Conservation (phyloP, 2,329 filamentous ascomycete species). For the Elsinoe necatrix region DNA sequence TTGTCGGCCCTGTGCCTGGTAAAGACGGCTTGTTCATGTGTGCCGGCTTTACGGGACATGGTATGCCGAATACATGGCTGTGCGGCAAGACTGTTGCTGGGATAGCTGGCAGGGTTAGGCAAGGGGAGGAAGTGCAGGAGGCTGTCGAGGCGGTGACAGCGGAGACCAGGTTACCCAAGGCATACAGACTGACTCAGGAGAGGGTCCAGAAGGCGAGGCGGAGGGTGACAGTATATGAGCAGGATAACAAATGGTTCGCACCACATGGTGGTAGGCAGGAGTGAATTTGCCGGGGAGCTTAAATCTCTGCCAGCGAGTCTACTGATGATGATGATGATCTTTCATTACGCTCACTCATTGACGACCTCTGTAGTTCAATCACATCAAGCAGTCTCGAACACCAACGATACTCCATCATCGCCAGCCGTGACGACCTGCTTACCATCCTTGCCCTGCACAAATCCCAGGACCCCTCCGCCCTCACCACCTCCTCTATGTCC, state of each 20-base stretch:
- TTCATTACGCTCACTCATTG: background rate
- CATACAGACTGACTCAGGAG: slow-evolving; percentile 24
- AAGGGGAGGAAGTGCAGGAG: slow-evolving; percentile 15
- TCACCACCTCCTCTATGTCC: slow-evolving; percentile 80
- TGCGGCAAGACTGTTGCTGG: slow-evolving; percentile 55
- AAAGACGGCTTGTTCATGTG: slow-evolving; percentile 29
- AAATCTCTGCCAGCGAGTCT: too few species aligned
- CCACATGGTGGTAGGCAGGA: background rate
- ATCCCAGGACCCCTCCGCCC: slow-evolving; percentile 80
- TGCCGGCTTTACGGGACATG: slow-evolving; percentile 50
- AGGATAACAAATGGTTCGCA: slow-evolving; percentile 14
- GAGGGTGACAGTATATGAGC: slow-evolving; percentile 22
- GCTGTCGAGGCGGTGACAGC: slow-evolving; percentile 18
- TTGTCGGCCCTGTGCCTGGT: slow-evolving; percentile 59
- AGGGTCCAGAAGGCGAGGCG: slow-evolving; percentile 23
- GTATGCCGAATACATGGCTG: slow-evolving; percentile 65
- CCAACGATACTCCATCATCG: slow-evolving; percentile 66
- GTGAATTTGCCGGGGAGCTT: background rate
- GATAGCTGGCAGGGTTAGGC: slow-evolving; percentile 43
- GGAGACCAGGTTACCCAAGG: slow-evolving; percentile 23
- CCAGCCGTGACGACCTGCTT: slow-evolving; percentile 78
- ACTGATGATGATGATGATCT: background rate
- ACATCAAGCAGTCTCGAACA: slow-evolving; percentile 46
- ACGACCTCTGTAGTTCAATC: slow-evolving; percentile 11
- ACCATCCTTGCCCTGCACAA: slow-evolving; percentile 71